Percentiles rank a stretch among this genome's conserved stretches.
Conservation (phyloP, 2,329 filamentous ascomycete species). For the Aspergillus latus region DNA sequence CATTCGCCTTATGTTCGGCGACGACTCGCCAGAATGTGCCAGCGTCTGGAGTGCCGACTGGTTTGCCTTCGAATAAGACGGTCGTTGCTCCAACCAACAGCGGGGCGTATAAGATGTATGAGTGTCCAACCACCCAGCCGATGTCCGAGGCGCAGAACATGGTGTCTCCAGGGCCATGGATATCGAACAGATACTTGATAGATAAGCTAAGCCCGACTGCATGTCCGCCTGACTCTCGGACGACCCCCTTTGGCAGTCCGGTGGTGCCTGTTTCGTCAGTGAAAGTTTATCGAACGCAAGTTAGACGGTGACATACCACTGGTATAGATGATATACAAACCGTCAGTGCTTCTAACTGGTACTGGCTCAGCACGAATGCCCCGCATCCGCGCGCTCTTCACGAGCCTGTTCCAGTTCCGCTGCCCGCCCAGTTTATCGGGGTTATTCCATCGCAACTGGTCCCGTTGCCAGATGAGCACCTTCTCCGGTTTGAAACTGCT, state of each 20-base stretch:
- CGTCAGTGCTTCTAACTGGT: slow-evolving; percentile 73
- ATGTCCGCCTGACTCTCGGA: slow-evolving; percentile 80
- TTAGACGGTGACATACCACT: slow-evolving; percentile 48
- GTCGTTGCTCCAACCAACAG: slow-evolving; percentile 82
- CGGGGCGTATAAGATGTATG: slow-evolving; percentile 86
- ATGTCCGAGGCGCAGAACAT: slow-evolving; percentile 81
- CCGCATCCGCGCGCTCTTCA: slow-evolving; percentile 67
- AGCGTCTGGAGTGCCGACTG: slow-evolving; percentile 82
- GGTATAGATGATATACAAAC: slow-evolving; percentile 89
- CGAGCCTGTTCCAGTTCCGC: slow-evolving; percentile 74
- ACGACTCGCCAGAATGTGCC: slow-evolving; percentile 86
- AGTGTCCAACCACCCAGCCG: slow-evolving; percentile 86
- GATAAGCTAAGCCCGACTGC: slow-evolving; percentile 81
- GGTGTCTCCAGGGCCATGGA: slow-evolving; percentile 81
- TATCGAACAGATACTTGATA: slow-evolving; percentile 77
- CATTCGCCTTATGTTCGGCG: slow-evolving; percentile 80
- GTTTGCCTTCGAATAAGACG: slow-evolving; percentile 91
- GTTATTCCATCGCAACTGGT: slow-evolving; percentile 71
- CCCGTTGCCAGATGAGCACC: slow-evolving; percentile 80
- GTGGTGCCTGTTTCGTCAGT: slow-evolving; percentile 61
- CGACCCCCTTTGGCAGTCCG: slow-evolving; percentile 76
- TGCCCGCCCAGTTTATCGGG: slow-evolving; percentile 67
- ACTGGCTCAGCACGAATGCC: slow-evolving; percentile 71
- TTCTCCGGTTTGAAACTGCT: slow-evolving; percentile 70
- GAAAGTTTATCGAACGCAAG: not conserved